These are phyloP conservation scores for Ceratocystis alfenasii DNA, from an alignment of 2,329 filamentous ascomycete species.

Conservation along the genomic window DNA sequence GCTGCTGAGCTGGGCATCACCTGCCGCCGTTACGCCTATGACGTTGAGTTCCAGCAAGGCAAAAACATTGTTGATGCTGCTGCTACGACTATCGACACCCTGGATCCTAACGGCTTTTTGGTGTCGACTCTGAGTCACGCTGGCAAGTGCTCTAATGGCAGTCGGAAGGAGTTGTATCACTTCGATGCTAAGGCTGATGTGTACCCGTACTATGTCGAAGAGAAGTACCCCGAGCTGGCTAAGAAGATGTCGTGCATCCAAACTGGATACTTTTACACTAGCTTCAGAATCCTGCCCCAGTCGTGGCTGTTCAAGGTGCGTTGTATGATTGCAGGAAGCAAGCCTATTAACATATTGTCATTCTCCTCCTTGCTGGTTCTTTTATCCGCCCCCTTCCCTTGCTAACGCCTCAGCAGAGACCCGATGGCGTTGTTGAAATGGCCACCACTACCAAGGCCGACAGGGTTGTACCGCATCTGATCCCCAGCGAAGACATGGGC, in stretches of 20 bases:
- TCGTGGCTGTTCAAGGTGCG: slow-evolving; percentile 38
- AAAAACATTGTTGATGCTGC: slow-evolving; percentile 46
- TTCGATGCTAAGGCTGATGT: slow-evolving; percentile 43
- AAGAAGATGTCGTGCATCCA: slow-evolving; percentile 42
- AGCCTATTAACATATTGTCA: neutral
- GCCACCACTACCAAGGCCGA: slow-evolving; percentile 35
- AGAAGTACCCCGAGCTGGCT: slow-evolving; percentile 34
- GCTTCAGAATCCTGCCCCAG: slow-evolving; percentile 36
- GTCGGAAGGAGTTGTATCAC: slow-evolving; percentile 39
- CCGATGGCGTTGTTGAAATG: slow-evolving; percentile 37
- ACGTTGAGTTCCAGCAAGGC: slow-evolving; percentile 40
- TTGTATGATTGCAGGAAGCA: neutral
- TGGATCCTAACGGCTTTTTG: slow-evolving; percentile 39
- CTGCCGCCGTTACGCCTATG: slow-evolving; percentile 35
- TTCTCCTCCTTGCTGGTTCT: neutral
- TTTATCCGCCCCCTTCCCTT: neutral
- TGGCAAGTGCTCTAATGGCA: slow-evolving; percentile 35
- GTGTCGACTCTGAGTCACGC: slow-evolving; percentile 42
- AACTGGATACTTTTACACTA: slow-evolving; percentile 39
- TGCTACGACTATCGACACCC: slow-evolving; percentile 30
- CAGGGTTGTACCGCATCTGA: slow-evolving; percentile 34
- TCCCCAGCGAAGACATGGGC: slow-evolving; percentile 37
- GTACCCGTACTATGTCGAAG: slow-evolving; percentile 36
- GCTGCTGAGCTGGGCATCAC: slow-evolving; percentile 32
- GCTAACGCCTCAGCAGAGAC: neutral